phyloP scores from a whole-genome alignment of 306 rosid genomes.

The Cicer arietinum region DNA sequence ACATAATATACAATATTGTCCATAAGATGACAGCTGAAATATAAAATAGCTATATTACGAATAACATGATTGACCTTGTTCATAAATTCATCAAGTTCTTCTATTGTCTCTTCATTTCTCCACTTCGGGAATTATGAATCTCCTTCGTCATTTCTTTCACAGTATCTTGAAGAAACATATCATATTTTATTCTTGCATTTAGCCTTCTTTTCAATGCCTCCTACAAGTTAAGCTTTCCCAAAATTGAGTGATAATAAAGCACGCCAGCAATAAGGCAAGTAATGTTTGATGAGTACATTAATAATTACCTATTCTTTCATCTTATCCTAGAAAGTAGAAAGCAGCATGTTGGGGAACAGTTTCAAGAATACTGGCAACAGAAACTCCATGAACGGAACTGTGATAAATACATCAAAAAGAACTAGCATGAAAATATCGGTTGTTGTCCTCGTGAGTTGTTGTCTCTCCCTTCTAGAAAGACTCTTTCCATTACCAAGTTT shows the following conservation, averaged over 20 bases:
- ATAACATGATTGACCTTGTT: constrained; percentile 47
- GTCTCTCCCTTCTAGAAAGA: too few relatives aligned
- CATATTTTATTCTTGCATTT: constrained; percentile 85
- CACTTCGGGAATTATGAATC: constrained; percentile 74
- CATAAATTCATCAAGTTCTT: constrained; percentile 54
- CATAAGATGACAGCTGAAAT: not conserved
- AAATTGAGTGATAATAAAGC: constrained; percentile 41
- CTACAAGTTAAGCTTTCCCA: constrained; percentile 55
- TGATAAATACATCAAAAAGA: too few relatives aligned
- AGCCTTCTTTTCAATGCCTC: constrained; percentile 84
- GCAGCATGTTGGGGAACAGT: constrained; percentile 86
- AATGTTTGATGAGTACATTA: constrained; percentile 30
- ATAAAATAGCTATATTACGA: constrained; percentile 5
- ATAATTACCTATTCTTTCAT: constrained; percentile 78
- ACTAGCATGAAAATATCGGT: too few relatives aligned
- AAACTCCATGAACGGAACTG: too few relatives aligned
- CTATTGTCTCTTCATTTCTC: constrained; percentile 82
- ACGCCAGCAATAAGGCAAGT: constrained; percentile 17
- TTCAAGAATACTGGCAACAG: not conserved
- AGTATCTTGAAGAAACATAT: constrained; percentile 87
- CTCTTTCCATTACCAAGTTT: constrained; percentile 60
- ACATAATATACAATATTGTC: not conserved
- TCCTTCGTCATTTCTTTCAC: constrained; percentile 95
- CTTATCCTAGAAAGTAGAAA: constrained; percentile 90
- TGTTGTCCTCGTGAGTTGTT: too few relatives aligned